Base-by-base conservation (phyloP, 164 flowering plant genomes). In the Piper longum region DNA sequence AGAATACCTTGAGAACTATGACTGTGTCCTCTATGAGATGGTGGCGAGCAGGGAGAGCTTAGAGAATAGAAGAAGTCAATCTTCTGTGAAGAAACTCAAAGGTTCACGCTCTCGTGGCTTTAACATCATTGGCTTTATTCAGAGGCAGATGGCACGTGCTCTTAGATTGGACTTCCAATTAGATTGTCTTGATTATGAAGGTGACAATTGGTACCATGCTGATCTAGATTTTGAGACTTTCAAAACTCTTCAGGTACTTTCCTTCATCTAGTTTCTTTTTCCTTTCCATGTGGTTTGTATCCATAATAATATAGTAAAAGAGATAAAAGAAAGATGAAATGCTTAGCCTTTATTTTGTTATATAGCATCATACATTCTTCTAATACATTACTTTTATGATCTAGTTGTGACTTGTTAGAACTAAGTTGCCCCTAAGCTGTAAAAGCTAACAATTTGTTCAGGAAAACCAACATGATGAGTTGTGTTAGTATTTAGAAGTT, bases 11-110 rank as follows among this genome's bases (percentile, higher is more conserved):
- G 89, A 83, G 56, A 43, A 70, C 56, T 93, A 88, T 73, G 96
- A 93, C 61, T 90, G 92, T 71, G 87, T 93, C 56, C 91, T 93
- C 44, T 93, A 85, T 75, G 99, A 93, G 85, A 93, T 93, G 97
- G 97, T 93, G 43, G 82, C 97, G 6, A 87, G 96, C 72, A 85
- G 81, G 67, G 99, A 90, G 76, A 88, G 82, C 73, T 77, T 93
- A 80, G 90, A 88, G 61, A 84, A 74, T 57, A 80, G 86, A 74
- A 79, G 77, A 74, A 83, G 70, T 36, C 62, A 74, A 57, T 62
- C 67, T 58, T 74, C 76, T 26, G 57, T 70, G 36, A 88, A 74
- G 67, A 80, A 75, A 61, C 78, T 81, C 2, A 81, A 79, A 77
- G 63, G 75, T 67, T 76, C 87, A 60, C 79, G 84, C 19, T 69